phyloP scores from a whole-genome alignment of 1,139 yeast genomes.

The Magnusiomyces tetraspermus region DNA sequence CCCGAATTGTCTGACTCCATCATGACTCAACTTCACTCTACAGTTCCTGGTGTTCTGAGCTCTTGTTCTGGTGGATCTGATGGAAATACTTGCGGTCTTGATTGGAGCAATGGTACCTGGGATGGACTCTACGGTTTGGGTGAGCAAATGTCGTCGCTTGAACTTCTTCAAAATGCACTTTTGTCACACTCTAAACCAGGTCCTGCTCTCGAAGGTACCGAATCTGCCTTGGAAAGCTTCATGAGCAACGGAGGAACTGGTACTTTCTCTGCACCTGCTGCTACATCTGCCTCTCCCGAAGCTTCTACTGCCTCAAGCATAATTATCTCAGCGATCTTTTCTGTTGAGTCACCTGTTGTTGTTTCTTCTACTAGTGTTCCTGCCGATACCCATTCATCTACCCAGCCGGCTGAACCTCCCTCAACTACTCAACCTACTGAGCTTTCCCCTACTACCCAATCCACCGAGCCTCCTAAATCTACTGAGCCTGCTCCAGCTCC shows the following conservation, averaged over 20 bases:
- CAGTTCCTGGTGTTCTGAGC: slow-evolving; percentile 73
- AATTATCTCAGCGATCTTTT: too few species aligned
- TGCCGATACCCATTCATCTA: too few species aligned
- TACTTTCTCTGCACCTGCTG: neutral
- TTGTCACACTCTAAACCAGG: slow-evolving; percentile 1
- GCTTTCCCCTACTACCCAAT: too few species aligned
- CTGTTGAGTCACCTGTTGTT: too few species aligned
- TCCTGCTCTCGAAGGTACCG: neutral
- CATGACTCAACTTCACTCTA: slow-evolving; percentile 43
- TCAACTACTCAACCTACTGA: too few species aligned
- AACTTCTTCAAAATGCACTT: slow-evolving; percentile 46
- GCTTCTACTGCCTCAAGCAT: neutral
- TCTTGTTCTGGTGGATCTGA: slow-evolving; percentile 82
- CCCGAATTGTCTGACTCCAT: slow-evolving; percentile 53
- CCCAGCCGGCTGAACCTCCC: too few species aligned
- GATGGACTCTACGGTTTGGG: slow-evolving; percentile 79
- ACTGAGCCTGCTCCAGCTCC: too few species aligned
- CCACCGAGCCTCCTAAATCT: too few species aligned
- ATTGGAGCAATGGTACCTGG: slow-evolving; percentile 65
- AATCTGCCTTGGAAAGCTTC: neutral
- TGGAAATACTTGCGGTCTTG: slow-evolving; percentile 80
- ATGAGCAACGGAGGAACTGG: neutral
- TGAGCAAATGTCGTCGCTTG: slow-evolving; percentile 85
- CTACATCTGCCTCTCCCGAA: neutral
- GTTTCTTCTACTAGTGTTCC: too few species aligned